phyloP scores from a whole-genome alignment of 2,329 filamentous ascomycete species.

The Elsinoe necatrix region DNA sequence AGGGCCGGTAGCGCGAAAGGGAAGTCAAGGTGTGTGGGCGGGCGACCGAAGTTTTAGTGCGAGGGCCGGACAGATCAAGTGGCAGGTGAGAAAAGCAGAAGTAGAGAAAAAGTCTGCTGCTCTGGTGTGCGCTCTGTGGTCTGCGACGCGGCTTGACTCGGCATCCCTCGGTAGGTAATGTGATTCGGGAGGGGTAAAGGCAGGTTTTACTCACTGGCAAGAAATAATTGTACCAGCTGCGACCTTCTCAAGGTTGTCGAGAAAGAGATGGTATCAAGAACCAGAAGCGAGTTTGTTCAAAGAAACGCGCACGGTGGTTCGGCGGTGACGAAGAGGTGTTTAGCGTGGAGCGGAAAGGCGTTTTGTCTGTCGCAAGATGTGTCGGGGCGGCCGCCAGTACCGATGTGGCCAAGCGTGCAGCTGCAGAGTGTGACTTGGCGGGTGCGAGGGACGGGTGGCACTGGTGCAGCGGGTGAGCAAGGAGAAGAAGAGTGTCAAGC shows the following conservation, averaged over 20 bases:
- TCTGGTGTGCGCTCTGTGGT: not conserved
- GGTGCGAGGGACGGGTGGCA: not conserved
- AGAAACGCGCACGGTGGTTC: constrained; percentile 15
- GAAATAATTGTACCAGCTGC: not conserved
- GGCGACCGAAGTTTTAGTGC: constrained; percentile 15
- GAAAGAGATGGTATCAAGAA: not conserved
- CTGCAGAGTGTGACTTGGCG: constrained; percentile 9
- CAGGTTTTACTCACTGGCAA: not conserved
- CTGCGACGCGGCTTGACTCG: constrained; percentile 7
- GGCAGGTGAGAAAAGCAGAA: constrained; percentile 9
- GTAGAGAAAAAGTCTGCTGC: constrained; percentile 6
- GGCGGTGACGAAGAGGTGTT: constrained; percentile 12
- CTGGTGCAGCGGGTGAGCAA: not conserved
- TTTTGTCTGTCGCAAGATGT: constrained; percentile 25
- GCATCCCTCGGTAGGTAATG: not conserved
- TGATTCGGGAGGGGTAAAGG: not conserved
- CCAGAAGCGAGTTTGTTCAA: constrained; percentile 1
- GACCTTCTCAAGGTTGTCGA: not conserved
- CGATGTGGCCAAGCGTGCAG: not conserved
- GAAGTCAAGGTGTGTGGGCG: constrained; percentile 14
- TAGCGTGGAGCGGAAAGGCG: constrained; percentile 11
- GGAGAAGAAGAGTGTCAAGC: constrained; percentile 6
- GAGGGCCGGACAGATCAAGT: constrained; percentile 10
- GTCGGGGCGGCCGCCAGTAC: constrained; percentile 11
- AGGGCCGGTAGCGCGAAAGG: constrained; percentile 14